Conservation (phyloP, 345 rosid genomes). For the Aurinia saxatilis region DNA sequence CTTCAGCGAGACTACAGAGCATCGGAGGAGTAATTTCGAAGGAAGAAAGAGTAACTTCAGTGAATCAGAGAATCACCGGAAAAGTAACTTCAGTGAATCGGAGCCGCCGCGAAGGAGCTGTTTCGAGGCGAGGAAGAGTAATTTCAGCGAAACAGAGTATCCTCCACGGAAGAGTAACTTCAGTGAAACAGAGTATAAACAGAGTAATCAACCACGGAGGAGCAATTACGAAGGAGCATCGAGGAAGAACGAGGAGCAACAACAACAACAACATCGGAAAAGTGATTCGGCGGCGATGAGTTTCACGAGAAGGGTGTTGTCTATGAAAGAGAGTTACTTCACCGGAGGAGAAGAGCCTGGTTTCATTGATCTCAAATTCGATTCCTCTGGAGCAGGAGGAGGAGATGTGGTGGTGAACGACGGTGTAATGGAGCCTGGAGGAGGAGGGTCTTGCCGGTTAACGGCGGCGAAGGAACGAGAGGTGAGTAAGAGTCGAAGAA, state of each 20-base stretch:
- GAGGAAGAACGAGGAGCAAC: conserved; percentile 37
- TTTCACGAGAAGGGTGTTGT: conserved; percentile 53
- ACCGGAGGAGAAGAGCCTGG: conserved; percentile 70
- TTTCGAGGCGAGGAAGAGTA: conserved; percentile 61
- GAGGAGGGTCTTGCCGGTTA: conserved; percentile 61
- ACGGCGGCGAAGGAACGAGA: conserved; percentile 53
- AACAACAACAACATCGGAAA: conserved; percentile 26
- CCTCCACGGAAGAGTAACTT: conserved; percentile 29
- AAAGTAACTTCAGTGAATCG: conserved; percentile 47
- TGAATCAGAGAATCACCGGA: conserved; percentile 21
- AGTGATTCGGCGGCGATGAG: conserved; percentile 20
- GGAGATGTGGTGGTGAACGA: conserved; percentile 32
- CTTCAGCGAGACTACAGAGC: conserved; percentile 33
- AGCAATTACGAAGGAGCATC: conserved; percentile 47
- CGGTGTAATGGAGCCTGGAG: conserved; percentile 26
- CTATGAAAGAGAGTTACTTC: conserved; percentile 67
- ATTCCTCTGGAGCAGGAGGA: conserved; percentile 55
- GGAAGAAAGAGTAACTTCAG: conserved; percentile 63
- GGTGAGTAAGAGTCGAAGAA: conserved; percentile 62
- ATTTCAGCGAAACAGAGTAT: conserved; percentile 58
- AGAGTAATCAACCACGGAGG: conserved; percentile 25
- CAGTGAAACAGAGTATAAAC: conserved; percentile 37
- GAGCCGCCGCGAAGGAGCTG: conserved; percentile 46
- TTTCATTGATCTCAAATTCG: conserved; percentile 85
- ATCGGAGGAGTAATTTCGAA: conserved; percentile 38